A percentile compares a stretch with the other conserved stretches of the same genome.
These are phyloP conservation scores for Pelagophyceae sp. DNA, from an alignment of 352 stramenopile species.

Conservation along the genomic window DNA sequence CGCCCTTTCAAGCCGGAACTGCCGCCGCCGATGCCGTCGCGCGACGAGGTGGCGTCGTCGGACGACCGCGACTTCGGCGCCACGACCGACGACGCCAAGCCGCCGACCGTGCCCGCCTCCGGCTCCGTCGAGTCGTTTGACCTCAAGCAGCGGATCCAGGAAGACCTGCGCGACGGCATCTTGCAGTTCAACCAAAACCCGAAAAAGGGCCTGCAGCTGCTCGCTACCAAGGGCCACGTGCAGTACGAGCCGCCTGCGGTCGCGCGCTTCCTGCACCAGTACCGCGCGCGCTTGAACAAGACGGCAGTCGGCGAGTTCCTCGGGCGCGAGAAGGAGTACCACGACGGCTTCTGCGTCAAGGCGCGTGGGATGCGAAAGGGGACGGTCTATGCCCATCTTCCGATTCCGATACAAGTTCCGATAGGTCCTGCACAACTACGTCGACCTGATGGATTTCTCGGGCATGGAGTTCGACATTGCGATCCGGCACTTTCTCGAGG, in stretches of 20 bases:
- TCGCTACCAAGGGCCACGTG: constrained; percentile 79
- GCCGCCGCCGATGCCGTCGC: constrained; percentile 8
- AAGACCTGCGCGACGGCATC: constrained; percentile 89
- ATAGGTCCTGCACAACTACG: constrained; percentile 90
- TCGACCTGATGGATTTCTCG: constrained; percentile 88
- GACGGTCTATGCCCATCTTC: no score
- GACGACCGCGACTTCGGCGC: neutral
- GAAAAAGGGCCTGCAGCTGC: constrained; percentile 61
- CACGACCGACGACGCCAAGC: neutral
- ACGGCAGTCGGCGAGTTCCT: constrained; percentile 94
- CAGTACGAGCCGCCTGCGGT: constrained; percentile 78
- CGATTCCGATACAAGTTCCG: no score
- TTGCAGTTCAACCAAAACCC: constrained; percentile 97
- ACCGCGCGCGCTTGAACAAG: constrained; percentile 87
- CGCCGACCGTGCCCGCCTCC: constrained; percentile 25
- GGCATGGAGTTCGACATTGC: constrained; percentile 85
- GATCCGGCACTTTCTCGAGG: constrained; percentile 90
- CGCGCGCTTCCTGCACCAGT: constrained; percentile 80
- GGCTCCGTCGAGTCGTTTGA: constrained; percentile 86
- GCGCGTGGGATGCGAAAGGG: no score
- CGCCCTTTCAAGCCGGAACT: neutral
- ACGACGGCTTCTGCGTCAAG: constrained; percentile 72
- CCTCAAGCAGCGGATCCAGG: constrained; percentile 85
- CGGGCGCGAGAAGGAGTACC: constrained; percentile 88
- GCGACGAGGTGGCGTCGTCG: neutral